These are phyloP conservation scores for Casaregolazyma suthepensis DNA, from an alignment of 1,139 yeast species.

Conservation along the genomic window DNA sequence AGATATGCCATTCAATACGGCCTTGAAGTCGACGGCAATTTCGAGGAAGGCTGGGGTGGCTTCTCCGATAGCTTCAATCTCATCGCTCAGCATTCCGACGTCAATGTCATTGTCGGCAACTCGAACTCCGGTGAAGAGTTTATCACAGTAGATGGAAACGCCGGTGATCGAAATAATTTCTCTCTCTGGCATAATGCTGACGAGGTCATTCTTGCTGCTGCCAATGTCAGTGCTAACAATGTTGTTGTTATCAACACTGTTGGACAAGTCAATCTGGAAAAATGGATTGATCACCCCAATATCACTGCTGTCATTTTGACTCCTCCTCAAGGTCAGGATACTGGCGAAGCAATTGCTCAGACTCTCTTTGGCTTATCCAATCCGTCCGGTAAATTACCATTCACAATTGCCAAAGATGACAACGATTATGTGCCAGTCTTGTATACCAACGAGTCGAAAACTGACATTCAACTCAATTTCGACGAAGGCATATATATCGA, in stretches of 20 bases:
- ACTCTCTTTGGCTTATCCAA: constrained; percentile 56
- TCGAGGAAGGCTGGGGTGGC: constrained; percentile 17
- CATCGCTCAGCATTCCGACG: constrained; percentile 43
- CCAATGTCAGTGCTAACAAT: constrained; percentile 45
- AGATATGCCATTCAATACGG: constrained; percentile 37
- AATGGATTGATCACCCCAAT: constrained; percentile 49
- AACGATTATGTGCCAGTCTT: constrained; percentile 9
- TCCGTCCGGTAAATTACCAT: constrained; percentile 59
- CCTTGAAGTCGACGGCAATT: constrained; percentile 24
- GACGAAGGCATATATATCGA: constrained; percentile 57
- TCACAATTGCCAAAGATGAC: constrained; percentile 38
- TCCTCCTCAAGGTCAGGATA: constrained; percentile 44
- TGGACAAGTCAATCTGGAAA: constrained; percentile 59
- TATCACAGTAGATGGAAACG: constrained; percentile 47
- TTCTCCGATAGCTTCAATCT: constrained; percentile 38
- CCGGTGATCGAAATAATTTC: constrained; percentile 42
- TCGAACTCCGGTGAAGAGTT: constrained; percentile 55
- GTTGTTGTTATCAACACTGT: constrained; percentile 57
- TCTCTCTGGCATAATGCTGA: constrained; percentile 47
- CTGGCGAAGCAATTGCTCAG: constrained; percentile 51
- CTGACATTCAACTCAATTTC: constrained; percentile 50
- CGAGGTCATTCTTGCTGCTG: constrained; percentile 41
- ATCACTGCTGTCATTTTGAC: constrained; percentile 48
- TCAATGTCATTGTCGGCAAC: constrained; percentile 40
- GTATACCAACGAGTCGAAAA: constrained; percentile 41